A percentile compares a stretch with the other conserved stretches of the same genome.
phyloP scores from a whole-genome alignment of 1,284 basidiomycete species.

The Sporisorium graminicola region DNA sequence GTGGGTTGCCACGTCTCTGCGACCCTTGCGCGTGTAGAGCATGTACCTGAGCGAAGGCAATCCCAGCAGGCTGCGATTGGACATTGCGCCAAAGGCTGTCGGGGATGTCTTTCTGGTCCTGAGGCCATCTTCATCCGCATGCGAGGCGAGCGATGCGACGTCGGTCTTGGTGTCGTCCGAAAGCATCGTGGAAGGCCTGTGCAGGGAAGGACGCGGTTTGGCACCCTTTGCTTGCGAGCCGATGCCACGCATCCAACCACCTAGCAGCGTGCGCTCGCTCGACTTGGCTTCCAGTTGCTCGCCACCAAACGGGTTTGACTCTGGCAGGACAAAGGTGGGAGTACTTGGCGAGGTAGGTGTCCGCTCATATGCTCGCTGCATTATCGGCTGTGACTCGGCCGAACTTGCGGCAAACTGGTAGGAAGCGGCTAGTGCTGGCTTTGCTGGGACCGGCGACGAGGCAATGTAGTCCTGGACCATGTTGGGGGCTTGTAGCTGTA shows the following conservation, averaged over 20 bases:
- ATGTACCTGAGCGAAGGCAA: conserved; percentile 18
- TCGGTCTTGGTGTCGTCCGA: conserved; percentile 28
- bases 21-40: conserved; percentile 29
- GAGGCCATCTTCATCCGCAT: not conserved
- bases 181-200: conserved; percentile 17
- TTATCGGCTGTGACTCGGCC: not conserved
- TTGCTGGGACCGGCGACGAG: conserved; percentile 4
- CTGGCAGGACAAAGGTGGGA: conserved; percentile 20
- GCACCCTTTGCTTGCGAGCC: conserved; percentile 4
- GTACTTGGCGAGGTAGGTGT: conserved; percentile 22
- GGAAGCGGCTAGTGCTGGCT: conserved; percentile 13
- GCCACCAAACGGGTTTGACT: conserved; percentile 8
- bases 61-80: not conserved
- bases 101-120: not conserved
- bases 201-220: conserved; percentile 34
- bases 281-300: conserved; percentile 5
- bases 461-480: conserved; percentile 10
- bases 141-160: conserved; percentile 21
- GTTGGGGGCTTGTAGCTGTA: not conserved
- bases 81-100: not conserved
- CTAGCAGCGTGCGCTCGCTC: conserved; percentile 27
- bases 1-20: conserved; percentile 1
- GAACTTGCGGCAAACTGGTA: not conserved
- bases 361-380: conserved; percentile 12
- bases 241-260: conserved; percentile 29